Evolutionary conservation across 176 grass and related monocot species (phyloP).

Genomic region (Rhynchospora tenuis): DNA sequence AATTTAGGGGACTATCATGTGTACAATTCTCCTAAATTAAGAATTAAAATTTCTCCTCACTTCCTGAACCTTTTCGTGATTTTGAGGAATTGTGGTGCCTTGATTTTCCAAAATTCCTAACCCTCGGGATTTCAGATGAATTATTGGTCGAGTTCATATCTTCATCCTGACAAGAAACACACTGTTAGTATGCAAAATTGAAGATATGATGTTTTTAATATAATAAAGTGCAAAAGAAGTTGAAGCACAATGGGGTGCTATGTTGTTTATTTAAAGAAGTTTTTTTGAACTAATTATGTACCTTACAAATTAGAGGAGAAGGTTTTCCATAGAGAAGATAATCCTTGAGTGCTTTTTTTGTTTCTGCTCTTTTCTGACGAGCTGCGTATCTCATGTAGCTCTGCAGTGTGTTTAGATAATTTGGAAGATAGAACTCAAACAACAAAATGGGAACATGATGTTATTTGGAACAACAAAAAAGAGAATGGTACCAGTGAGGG

Average conservation of each 20-base stretch:
- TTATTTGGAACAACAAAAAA: neutral
- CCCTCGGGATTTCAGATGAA: slow-evolving; percentile 39
- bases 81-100: slow-evolving; percentile 33
- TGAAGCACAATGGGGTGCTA: neutral
- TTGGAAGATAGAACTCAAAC: slow-evolving; percentile 15
- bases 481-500: neutral
- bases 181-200: slow-evolving; percentile 3
- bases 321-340: slow-evolving; percentile 76
- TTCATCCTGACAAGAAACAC: slow-evolving; percentile 45
- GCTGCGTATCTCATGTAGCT: slow-evolving; percentile 60
- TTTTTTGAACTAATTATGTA: neutral
- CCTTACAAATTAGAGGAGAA: slow-evolving; percentile 23
- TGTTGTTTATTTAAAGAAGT: neutral
- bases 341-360: slow-evolving; percentile 78
- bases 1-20: neutral
- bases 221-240: neutral
- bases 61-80: slow-evolving; percentile 32
- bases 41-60: slow-evolving; percentile 40
- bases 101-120: slow-evolving; percentile 46
- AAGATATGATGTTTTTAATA: neutral
- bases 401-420: slow-evolving; percentile 28
- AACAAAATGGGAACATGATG: neutral
- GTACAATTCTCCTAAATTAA: neutral
- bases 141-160: slow-evolving; percentile 37
- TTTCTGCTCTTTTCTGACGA: slow-evolving; percentile 72